Evolutionary conservation across 495 filamentous ascomycete species (phyloP), one percentile per base, ranked within the genome.

Genomic region (Daldinia caldariorum): DNA sequence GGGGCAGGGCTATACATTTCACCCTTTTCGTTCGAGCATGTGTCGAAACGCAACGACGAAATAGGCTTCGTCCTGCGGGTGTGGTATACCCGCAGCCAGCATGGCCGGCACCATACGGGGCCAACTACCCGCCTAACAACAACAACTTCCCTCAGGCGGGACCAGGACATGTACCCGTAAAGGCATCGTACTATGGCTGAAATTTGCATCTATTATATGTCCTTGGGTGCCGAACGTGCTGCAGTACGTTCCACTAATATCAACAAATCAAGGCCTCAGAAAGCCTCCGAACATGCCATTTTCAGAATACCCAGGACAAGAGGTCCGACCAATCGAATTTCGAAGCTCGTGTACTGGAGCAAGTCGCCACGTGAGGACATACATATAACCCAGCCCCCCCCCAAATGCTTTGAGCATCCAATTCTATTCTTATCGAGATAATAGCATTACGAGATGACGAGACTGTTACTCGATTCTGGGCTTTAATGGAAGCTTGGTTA

Each of bases 1-100:
- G 67, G 35, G 35, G 70, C 8, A 54, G 73, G 47, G 26, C 66
- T 16, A 68, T 81, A 55, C 73, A 81, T 41, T 79, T 83, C 63
- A 58, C 74, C 38, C 74, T 83, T n/a, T 82, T 83, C 50, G 64
- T 79, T 1, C 71, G 78, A 12, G 78, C 79, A 4, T 83, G 81
- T 34, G 70, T 79, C 62, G 79, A 82, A 59, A 79, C 77, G 9
- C 57, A 75, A 55, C 67, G 60, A 37, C 29, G 70, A 18, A 77
- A 79, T 62, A 18, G 45, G 22, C 54, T 55, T 8, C 58, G 18
- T 14, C 58, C 72, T 13, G 38, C 43, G 10, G 35, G 67, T 56
- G 41, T 66, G 20, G 51, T 66, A 12, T 65, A 70, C 16, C 70
- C 58, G 57, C 68, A 58, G 22, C 50, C 61, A 1, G 39, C 18